These are phyloP conservation scores for Echites panduratus DNA, from an alignment of 257 asterid species.

Conservation along the genomic window DNA sequence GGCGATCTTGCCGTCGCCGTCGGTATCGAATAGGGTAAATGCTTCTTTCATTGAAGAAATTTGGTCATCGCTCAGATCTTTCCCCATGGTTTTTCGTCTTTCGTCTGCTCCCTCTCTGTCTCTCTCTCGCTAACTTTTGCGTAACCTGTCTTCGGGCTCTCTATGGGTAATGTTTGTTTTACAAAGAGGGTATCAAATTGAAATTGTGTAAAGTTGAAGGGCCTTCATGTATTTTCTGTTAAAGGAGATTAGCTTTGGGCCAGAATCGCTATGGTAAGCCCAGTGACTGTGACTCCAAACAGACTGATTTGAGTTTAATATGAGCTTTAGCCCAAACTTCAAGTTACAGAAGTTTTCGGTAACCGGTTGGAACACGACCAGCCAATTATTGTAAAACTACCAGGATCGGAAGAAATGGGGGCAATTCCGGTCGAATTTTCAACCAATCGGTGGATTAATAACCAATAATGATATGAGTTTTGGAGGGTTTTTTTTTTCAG, in stretches of 20 bases:
- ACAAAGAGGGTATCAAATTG: not conserved
- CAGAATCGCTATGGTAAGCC: not conserved
- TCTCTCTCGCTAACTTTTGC: slow-evolving; percentile 6
- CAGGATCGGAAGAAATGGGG: too few relatives aligned
- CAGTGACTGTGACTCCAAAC: not conserved
- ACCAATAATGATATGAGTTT: too few relatives aligned
- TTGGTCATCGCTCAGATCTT: slow-evolving; percentile 90
- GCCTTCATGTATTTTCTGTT: not conserved
- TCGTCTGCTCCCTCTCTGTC: not conserved
- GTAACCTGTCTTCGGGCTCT: not conserved
- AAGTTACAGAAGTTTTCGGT: too few relatives aligned
- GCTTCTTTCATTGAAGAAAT: slow-evolving; percentile 85
- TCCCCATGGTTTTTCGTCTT: slow-evolving; percentile 48
- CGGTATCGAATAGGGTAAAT: slow-evolving; percentile 85
- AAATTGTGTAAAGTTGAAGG: slow-evolving; percentile 4
- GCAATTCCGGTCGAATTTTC: too few relatives aligned
- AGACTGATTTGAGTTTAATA: too few relatives aligned
- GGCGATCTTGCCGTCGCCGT: slow-evolving; percentile 88
- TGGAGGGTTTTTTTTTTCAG: too few relatives aligned
- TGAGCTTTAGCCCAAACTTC: not conserved
- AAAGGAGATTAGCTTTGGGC: not conserved
- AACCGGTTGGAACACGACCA: too few relatives aligned
- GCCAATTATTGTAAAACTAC: too few relatives aligned
- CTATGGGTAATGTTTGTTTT: slow-evolving; percentile 1
- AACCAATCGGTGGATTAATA: too few relatives aligned